Evolutionary conservation across 164 flowering plant genomes (phyloP).

Genomic region (Chloranthus sessilifolius): DNA sequence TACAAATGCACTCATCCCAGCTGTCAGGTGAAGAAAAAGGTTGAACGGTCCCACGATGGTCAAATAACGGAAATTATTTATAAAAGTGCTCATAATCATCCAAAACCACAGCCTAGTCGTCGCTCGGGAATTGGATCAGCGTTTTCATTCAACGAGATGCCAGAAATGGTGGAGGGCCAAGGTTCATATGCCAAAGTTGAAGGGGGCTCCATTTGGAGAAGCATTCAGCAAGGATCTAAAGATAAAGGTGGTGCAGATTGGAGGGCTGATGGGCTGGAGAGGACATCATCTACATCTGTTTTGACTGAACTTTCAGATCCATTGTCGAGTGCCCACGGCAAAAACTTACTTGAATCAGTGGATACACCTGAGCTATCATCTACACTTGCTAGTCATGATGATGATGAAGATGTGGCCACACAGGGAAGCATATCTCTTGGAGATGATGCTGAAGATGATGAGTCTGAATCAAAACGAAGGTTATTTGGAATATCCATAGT

Average conservation of each 20-base stretch:
- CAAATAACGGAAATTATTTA: slow-evolving; percentile 75
- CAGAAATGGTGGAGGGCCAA: slow-evolving; percentile 35
- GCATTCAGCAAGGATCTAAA: slow-evolving; percentile 29
- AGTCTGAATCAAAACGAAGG: slow-evolving; percentile 73
- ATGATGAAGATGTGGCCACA: slow-evolving; percentile 51
- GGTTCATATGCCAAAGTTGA: slow-evolving; percentile 35
- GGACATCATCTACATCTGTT: slow-evolving; percentile 55
- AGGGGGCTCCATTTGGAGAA: slow-evolving; percentile 43
- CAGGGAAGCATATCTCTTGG: slow-evolving; percentile 46
- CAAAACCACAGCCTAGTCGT: slow-evolving; percentile 55
- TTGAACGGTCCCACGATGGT: slow-evolving; percentile 72
- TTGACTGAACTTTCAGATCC: slow-evolving; percentile 60
- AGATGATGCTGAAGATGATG: slow-evolving; percentile 57
- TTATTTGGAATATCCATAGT: too few species aligned
- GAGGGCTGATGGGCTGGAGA: slow-evolving; percentile 48
- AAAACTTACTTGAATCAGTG: slow-evolving; percentile 37
- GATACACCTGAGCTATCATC: slow-evolving; percentile 67
- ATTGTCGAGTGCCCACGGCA: slow-evolving; percentile 35
- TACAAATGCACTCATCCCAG: slow-evolving; percentile 75
- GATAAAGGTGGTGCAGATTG: slow-evolving; percentile 38
- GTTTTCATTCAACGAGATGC: slow-evolving; percentile 28
- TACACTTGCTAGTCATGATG: slow-evolving; percentile 50
- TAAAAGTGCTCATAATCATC: slow-evolving; percentile 70
- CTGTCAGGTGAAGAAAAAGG: slow-evolving; percentile 72
- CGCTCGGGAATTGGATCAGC: slow-evolving; percentile 38